phyloP scores from a whole-genome alignment of 805 yeast genomes.

The Kodamaea leandrae region DNA sequence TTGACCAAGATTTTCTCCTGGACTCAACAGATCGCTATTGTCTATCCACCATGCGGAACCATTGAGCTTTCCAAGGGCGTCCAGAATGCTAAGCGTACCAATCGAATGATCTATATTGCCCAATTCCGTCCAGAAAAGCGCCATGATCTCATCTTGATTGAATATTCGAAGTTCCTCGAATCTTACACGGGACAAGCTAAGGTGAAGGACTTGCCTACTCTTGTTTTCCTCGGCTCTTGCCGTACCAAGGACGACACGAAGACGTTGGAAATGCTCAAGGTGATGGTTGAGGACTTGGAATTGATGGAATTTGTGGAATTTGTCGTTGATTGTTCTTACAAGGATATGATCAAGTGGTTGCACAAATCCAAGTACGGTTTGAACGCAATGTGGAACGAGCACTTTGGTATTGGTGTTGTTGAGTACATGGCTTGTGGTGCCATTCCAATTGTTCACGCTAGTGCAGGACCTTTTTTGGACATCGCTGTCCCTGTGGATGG shows the following conservation, averaged over 20 bases:
- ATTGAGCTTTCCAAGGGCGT: conserved; percentile 35
- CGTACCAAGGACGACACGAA: conserved; percentile 64
- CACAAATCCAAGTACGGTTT: conserved; percentile 67
- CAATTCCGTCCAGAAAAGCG: conserved; percentile 96
- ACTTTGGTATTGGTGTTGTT: conserved; percentile 95
- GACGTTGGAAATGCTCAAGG: conserved; percentile 51
- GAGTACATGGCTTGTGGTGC: conserved; percentile 86
- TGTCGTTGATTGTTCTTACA: conserved; percentile 72
- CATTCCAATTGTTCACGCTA: conserved; percentile 87
- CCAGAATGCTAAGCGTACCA: conserved; percentile 27
- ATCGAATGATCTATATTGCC: conserved; percentile 61
- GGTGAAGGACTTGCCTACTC: conserved; percentile 42
- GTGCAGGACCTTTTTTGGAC: conserved; percentile 92
- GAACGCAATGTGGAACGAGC: conserved; percentile 99
- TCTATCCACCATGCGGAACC: conserved; percentile 91
- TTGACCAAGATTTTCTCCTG: conserved; percentile 61
- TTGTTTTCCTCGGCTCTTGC: conserved; percentile 82
- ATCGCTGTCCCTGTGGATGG: conserved; percentile 49
- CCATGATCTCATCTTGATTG: conserved; percentile 64
- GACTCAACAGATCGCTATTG: conserved; percentile 39
- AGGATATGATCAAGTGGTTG: conserved; percentile 54
- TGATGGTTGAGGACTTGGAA: conserved; percentile 32
- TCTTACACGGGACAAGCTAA: conserved; percentile 13
- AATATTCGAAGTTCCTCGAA: conserved; percentile 57
- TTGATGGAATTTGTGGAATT: conserved; percentile 46